These are phyloP conservation scores for Stylosanthes scabra DNA, from an alignment of 331 rosid species.

Conservation along the genomic window DNA sequence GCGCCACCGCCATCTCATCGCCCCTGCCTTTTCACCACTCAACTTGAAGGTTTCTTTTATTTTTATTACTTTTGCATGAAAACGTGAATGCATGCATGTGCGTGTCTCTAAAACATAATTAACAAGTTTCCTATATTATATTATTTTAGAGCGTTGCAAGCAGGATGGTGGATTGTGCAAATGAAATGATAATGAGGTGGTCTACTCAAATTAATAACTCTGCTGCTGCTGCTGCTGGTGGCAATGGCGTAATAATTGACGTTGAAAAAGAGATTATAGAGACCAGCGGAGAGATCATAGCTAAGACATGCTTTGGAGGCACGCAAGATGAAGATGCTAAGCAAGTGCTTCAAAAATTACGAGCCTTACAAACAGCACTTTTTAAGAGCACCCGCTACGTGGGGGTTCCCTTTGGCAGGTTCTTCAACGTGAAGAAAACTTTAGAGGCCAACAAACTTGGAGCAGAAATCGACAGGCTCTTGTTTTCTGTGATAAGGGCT, in stretches of 20 bases:
- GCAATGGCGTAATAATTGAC: slow-evolving; percentile 47
- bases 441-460: slow-evolving; percentile 72
- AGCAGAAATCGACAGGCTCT: slow-evolving; percentile 59
- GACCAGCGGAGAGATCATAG: slow-evolving; percentile 76
- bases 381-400: slow-evolving; percentile 63
- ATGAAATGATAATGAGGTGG: slow-evolving; percentile 73
- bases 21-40: slow-evolving; percentile 59
- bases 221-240: not conserved
- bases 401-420: slow-evolving; percentile 78
- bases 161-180: slow-evolving; percentile 66
- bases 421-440: slow-evolving; percentile 50
- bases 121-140: too few species aligned
- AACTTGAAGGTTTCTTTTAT: not conserved
- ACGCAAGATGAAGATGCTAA: slow-evolving; percentile 45
- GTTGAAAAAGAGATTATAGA: slow-evolving; percentile 63
- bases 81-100: too few species aligned
- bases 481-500: slow-evolving; percentile 45
- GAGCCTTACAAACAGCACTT: slow-evolving; percentile 67
- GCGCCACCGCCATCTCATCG: slow-evolving; percentile 67
- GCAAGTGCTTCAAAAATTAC: slow-evolving; percentile 55
- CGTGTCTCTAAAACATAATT: too few species aligned
- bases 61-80: too few species aligned
- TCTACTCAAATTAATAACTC: slow-evolving; percentile 32
- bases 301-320: slow-evolving; percentile 69
- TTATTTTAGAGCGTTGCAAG: slow-evolving; percentile 59